These are phyloP conservation scores for Apiotrichum sp. DNA, from an alignment of 1,284 basidiomycete species.

Conservation along the genomic window DNA sequence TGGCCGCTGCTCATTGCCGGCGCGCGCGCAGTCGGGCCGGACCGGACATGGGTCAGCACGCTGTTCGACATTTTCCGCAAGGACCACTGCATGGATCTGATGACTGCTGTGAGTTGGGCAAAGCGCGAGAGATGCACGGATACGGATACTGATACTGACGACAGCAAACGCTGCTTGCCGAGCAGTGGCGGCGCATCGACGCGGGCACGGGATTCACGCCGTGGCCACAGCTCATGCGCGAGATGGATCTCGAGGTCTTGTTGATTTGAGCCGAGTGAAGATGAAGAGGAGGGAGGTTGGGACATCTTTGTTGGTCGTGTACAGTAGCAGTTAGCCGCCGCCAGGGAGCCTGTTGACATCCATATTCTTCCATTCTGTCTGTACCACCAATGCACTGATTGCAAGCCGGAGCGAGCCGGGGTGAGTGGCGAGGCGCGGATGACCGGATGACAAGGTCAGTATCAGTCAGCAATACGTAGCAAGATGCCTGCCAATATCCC, in stretches of 20 bases:
- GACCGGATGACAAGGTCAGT: too few species aligned
- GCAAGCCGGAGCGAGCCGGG: too few species aligned
- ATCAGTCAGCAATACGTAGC: too few species aligned
- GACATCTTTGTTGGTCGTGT: too few species aligned
- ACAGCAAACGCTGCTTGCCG: slow-evolving; percentile 8
- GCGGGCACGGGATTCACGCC: slow-evolving; percentile 5
- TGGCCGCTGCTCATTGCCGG: slow-evolving; percentile 23
- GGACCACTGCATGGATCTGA: slow-evolving; percentile 16
- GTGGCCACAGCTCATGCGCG: slow-evolving; percentile 14
- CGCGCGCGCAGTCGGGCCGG: slow-evolving; percentile 1
- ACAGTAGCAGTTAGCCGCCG: too few species aligned
- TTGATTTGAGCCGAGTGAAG: background rate
- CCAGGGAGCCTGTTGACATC: too few species aligned
- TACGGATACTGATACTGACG: background rate
- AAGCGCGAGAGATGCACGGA: background rate
- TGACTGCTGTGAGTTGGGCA: slow-evolving; percentile 12
- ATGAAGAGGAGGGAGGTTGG: too few species aligned
- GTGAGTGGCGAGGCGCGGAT: too few species aligned
- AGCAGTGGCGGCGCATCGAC: slow-evolving; percentile 15
- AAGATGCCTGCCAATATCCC: too few species aligned
- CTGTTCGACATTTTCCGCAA: slow-evolving; percentile 11
- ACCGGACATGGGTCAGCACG: slow-evolving; percentile 10
- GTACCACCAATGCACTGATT: too few species aligned
- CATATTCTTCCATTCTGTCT: too few species aligned
- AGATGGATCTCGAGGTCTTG: slow-evolving; percentile 6